A percentile compares a stretch with the other conserved stretches of the same genome.
Conservation (phyloP, 352 stramenopile genomes). For the Globisporangium lucens region DNA sequence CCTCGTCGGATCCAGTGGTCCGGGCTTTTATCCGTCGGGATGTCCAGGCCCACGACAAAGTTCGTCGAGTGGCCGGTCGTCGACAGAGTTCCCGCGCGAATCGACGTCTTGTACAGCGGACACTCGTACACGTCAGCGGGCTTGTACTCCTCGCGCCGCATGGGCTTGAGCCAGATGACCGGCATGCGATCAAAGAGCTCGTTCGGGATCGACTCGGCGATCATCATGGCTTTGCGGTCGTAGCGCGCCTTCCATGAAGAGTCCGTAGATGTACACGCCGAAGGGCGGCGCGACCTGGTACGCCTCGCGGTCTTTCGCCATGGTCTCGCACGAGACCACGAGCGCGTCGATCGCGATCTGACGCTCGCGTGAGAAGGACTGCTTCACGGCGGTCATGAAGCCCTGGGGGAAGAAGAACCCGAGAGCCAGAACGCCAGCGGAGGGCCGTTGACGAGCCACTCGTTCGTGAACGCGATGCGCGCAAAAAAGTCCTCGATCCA, state of each 20-base stretch:
- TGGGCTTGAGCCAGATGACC: slow-evolving; percentile 90
- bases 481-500: slow-evolving; percentile 94
- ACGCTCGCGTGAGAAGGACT: slow-evolving; percentile 89
- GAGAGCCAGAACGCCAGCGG: slow-evolving; percentile 89
- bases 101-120: slow-evolving; percentile 93
- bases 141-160: slow-evolving; percentile 73
- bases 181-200: slow-evolving; percentile 91
- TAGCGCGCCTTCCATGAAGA: slow-evolving; percentile 95
- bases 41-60: slow-evolving; percentile 88
- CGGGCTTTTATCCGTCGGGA: slow-evolving; percentile 77
- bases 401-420: slow-evolving; percentile 95
- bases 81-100: slow-evolving; percentile 87
- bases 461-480: slow-evolving; percentile 77
- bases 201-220: slow-evolving; percentile 88
- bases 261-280: slow-evolving; percentile 93
- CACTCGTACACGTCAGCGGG: slow-evolving; percentile 84
- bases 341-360: slow-evolving; percentile 92
- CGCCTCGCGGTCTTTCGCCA: slow-evolving; percentile 65
- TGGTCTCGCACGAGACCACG: slow-evolving; percentile 81
- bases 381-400: slow-evolving; percentile 95
- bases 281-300: slow-evolving; percentile 59
- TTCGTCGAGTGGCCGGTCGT: slow-evolving; percentile 94
- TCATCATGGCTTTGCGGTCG: slow-evolving; percentile 63
- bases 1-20: slow-evolving; percentile 93
- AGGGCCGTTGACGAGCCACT: slow-evolving; percentile 84